Base-by-base conservation (phyloP, 2,329 filamentous ascomycete species). In the Coleophoma cylindrospora region DNA sequence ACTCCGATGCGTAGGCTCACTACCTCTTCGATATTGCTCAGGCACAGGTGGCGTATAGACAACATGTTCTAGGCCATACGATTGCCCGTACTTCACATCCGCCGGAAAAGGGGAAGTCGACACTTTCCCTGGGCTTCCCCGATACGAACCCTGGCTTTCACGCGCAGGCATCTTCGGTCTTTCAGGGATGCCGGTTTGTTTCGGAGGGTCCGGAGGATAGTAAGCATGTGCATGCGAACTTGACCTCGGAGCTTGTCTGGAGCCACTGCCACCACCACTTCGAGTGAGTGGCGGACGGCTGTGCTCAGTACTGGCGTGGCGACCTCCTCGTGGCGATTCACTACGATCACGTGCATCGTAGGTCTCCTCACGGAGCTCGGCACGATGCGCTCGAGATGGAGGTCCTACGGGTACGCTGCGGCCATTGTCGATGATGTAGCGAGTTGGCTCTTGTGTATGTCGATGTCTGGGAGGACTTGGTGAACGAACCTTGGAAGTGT, bases 401-500 rank as follows among this genome's bases (percentile, higher is more conserved):
- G 27, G 27, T 27, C 27, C 27, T 21, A 57, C 47, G 8, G 60
- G 61, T 11, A 61, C 48, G 5, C 51, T 51, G 14, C 57, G 55
- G 15, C 58, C 57, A 41, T 59, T 53, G 9, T 56, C 52, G 15
- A 63, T 52, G 17, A 58, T 51, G 43, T 63, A 65, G 14, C 57
- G 54, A 22, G 51, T 59, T 15, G 54, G 45, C 43, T 56, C 54
- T n/a, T 40, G 47, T n/a, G 36, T 32, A 43, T 55, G 49, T 45
- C 45, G 41, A 14, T 47, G 49, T 14, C 38, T 49, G 37, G 54
- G 50, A 34, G 52, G 57, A 43, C 54, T 58, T 43, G 54, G 51
- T 15, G 57, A 59, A n/a, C 41, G 41, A 12, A 32, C 21, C 27
- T 32, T 44, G 45, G 50, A 12, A 51, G 50, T 2, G 53, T 44